Base-by-base conservation (phyloP, 2,329 filamentous ascomycete genomes). In the Arthrobotrys musiformis region DNA sequence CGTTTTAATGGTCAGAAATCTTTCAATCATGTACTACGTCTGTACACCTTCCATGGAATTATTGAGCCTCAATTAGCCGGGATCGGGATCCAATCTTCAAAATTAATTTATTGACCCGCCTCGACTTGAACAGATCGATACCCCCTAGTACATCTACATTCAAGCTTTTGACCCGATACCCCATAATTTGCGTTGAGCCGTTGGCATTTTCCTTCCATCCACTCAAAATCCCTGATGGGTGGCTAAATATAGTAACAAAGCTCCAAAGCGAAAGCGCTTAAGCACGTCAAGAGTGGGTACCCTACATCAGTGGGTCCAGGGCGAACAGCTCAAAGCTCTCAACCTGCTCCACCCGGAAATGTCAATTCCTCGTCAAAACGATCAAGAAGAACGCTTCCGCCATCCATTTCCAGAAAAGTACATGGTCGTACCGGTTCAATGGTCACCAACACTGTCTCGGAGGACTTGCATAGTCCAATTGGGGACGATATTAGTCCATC, bases 181-280 rank as follows among this genome's bases (percentile, higher is more conserved):
- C 30, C n/a, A 37, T 26, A n/a, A 9, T 33, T 54, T 72, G 68
- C 48, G 68, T 70, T 62, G 67, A 40, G 24, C 24, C 35, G 56
- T 63, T 48, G 54, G 54, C 33, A 37, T 58, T 26, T 37, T n/a
- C n/a, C 13, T 35, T 42, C 5, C 40, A 15, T 40, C 54, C 54
- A 58, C 24, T 46, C 37, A 44, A 22, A 48, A 46, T 40, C 58
- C 46, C 33, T 62, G 35, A 28, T n/a, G 13, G 46, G 13, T 5
- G 33, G 9, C 69, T 42, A 73, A 73, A 66, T 60, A 73, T 73
- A 73, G 69, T 22, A 73, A 54, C 44, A 52, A 35, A 15, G 19
- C 35, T n/a, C 30, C 40, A 64, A 64, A 58, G 22, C 69, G 69
- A 66, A 67, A 17, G 69, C 69, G 69, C 69, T 73, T 73, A 73